Evolutionary conservation across 1,284 basidiomycete genomes (phyloP), one percentile per base, ranked within the genome.

Genomic region (Ustilago sp.): DNA sequence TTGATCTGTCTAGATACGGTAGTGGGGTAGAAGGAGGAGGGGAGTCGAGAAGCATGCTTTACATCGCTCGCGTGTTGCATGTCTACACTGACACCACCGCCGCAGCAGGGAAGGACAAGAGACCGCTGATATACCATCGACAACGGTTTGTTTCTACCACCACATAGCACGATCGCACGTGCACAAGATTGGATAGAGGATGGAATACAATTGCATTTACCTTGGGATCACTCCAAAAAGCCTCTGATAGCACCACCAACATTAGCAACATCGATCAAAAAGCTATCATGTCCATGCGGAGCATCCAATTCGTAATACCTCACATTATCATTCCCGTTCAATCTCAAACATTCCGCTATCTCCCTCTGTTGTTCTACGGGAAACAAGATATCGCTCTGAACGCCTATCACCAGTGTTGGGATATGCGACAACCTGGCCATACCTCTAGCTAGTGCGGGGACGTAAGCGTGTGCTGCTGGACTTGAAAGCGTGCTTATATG

Each of bases 341-440:
- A 90, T 68, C 94, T 89, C 73, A 99, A 87, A 35, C 95, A 95
- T 86, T 98, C 95, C 4, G 93, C 94, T 28, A 98, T 89, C 87
- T 99, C 96, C 35, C 96, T 89, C 87, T 99, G 97, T 87, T 99
- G 96, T 83, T 98, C 95, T 7, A 98, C 94, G 0, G 95, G 94
- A 87, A 99, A 98, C 31, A 99, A 88, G 47, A 98, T 95, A 83
- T 99, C 96, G 82, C 92, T 93, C 88, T 99, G 96, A 6, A 98
- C 96, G 19, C 97, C 97, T 12, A 99, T 89, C 1, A 99, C 90
- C 34, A 99, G 89, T 1, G 90, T 91, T 0, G 97, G 95, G 39
- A 91, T 96, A 67, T 92, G 88, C 13, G 88, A 87, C 1, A 99
- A 89, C 3, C 93, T 92, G 39, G 88, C 83, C 59, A 99, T 90